Base-by-base conservation (phyloP, 2,329 filamentous ascomycete genomes). In the Leptographium flavum region DNA sequence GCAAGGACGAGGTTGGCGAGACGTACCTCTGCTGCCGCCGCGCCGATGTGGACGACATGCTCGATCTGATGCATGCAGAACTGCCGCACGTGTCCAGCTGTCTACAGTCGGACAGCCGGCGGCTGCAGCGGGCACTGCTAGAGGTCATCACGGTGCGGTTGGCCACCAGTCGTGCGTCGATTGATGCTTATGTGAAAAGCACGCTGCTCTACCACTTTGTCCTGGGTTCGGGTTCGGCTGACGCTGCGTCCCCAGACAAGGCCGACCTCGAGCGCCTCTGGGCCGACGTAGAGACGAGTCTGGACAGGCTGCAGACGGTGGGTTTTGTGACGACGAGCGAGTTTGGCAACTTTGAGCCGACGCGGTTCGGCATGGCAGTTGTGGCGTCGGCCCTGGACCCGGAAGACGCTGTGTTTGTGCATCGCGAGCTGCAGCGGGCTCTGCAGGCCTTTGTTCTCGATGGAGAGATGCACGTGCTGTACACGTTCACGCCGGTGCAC, bases 381-480 rank as follows among this genome's bases (percentile, higher is more conserved):
- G 82, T 87, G 22, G 75, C 78, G 10, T 84, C 83, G 3, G 77
- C 79, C 2, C 71, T 88, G 31, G 75, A 82, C 42, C 83, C 82
- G 0, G 80, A 85, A 47, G 83, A 87, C 53, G 83, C 83, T 0
- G 61, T 84, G 1, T 87, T 87, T 53, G 70, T 87, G 17, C 67
- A 87, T 53, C 68, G 74, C 39, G 83, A 88, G 58, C 66, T 87
- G 40, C 69, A 70, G 47, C 72, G 72, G 52, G 80, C 83, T 0
- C 66, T 87, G 3, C 67, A 73, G 49, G 80, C 79, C 1, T 87
- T 88, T 55, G 83, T 87, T 13, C 79, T 88, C 74, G 82, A 87
- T 55, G 79, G 81, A 4, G 83, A 88, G 50, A 80, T 88, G 77
- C 83, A 87, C 54, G 72, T 85, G 13, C 70, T 87, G 39, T 88